Conservation (phyloP, 768 basidiomycete genomes). For the Phylloporus scabripes region DNA sequence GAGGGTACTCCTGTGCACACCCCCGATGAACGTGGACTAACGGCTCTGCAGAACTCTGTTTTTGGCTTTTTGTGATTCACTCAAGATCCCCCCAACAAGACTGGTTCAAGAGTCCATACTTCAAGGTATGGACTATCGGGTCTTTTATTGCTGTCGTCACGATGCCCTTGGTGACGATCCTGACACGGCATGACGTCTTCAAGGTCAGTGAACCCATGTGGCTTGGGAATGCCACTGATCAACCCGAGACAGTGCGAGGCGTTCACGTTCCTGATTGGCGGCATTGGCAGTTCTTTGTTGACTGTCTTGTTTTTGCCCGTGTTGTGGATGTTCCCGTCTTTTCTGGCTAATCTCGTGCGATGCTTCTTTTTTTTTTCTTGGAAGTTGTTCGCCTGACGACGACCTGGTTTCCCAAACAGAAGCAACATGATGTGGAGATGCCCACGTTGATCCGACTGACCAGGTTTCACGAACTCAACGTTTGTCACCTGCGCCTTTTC, state of each 20-base stretch:
- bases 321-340: constrained; percentile 65
- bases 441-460: constrained; percentile 65
- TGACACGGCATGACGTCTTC: constrained; percentile 53
- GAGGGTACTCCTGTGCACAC: constrained; percentile 48
- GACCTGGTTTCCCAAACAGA: constrained; percentile 33
- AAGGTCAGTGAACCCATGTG: constrained; percentile 39
- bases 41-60: constrained; percentile 60
- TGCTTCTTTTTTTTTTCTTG: not conserved
- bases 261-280: constrained; percentile 63
- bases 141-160: constrained; percentile 54
- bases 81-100: constrained; percentile 55
- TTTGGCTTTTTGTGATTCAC: constrained; percentile 82
- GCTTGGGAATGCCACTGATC: constrained; percentile 8
- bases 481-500: constrained; percentile 31
- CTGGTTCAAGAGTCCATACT: constrained; percentile 75
- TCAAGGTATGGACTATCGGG: constrained; percentile 67
- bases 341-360: constrained; percentile 56
- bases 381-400: not conserved
- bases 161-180: constrained; percentile 65
- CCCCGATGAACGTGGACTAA: not conserved
- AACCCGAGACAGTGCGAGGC: constrained; percentile 51
- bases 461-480: constrained; percentile 80
- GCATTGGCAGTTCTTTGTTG: constrained; percentile 59
- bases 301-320: constrained; percentile 74
- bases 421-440: constrained; percentile 55